A percentile compares a stretch with the other conserved stretches of the same genome.
Evolutionary conservation across 2,329 filamentous ascomycete genomes (phyloP).

Genomic region (Fusarium nodosum): DNA sequence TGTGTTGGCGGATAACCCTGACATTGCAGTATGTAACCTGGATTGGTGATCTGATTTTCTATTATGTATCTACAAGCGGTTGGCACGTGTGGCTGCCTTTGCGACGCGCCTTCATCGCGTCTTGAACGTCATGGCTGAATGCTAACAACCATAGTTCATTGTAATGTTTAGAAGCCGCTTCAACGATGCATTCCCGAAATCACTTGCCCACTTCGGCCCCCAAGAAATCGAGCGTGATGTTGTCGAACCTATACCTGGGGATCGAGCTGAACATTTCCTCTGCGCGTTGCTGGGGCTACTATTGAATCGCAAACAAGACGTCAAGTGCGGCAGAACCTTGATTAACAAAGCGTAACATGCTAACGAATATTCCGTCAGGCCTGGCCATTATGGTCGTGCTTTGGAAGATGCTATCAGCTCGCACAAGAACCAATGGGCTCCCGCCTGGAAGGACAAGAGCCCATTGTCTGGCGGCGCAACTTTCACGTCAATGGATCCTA

Average conservation of each 20-base stretch:
- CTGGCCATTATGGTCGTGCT: conserved; percentile 91
- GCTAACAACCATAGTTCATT: conserved; percentile 79
- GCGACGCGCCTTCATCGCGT: conserved; percentile 69
- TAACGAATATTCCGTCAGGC: conserved; percentile 65
- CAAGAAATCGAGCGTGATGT: conserved; percentile 95
- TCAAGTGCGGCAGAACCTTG: conserved; percentile 79
- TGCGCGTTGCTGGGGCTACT: conserved; percentile 90
- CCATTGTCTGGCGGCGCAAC: conserved; percentile 83
- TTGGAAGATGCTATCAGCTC: conserved; percentile 91
- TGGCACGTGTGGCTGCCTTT: conserved; percentile 56
- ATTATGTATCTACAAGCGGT: conserved; percentile 45
- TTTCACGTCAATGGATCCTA: conserved; percentile 85
- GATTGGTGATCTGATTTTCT: not conserved
- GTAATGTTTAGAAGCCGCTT: conserved; percentile 98
- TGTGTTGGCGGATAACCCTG: conserved; percentile 88
- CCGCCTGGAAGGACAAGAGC: conserved; percentile 84
- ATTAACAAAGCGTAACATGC: conserved; percentile 8
- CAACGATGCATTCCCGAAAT: conserved; percentile 88
- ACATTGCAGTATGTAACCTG: conserved; percentile 83
- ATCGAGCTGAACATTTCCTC: conserved; percentile 87
- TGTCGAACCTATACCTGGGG: conserved; percentile 80
- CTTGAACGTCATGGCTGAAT: conserved; percentile 49
- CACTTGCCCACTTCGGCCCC: conserved; percentile 88
- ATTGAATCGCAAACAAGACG: conserved; percentile 97
- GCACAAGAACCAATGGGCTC: conserved; percentile 90